Conservation (phyloP, 2,329 filamentous ascomycete genomes). For the Aspergillus sp. region DNA sequence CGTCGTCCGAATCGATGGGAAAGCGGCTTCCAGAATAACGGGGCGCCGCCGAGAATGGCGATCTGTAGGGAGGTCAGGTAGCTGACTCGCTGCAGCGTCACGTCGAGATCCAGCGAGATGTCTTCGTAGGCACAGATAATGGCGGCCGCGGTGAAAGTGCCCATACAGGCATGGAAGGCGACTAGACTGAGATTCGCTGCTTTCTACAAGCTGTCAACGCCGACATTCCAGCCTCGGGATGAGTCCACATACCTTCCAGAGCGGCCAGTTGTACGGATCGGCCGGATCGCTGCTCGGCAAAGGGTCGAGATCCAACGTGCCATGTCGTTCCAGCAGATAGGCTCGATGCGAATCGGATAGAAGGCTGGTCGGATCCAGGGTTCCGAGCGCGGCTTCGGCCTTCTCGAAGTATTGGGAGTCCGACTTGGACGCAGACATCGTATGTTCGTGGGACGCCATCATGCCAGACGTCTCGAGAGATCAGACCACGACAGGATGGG, state of each 20-base stretch:
- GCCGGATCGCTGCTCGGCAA: constrained; percentile 51
- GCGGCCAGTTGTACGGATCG: constrained; percentile 58
- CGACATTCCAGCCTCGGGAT: background rate
- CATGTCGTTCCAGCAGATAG: constrained; percentile 54
- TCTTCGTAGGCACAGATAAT: constrained; percentile 54
- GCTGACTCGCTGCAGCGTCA: constrained; percentile 49
- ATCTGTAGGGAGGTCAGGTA: constrained; percentile 58
- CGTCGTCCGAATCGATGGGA: constrained; percentile 54
- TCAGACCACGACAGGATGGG: background rate
- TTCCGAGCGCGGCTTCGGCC: background rate
- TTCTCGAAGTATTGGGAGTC: background rate
- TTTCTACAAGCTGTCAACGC: constrained; percentile 18
- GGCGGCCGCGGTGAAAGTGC: constrained; percentile 53
- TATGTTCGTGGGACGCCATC: background rate
- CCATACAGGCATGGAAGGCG: constrained; percentile 57
- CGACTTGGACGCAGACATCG: background rate
- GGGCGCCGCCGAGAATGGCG: constrained; percentile 51
- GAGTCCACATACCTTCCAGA: constrained; percentile 44
- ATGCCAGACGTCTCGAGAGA: background rate
- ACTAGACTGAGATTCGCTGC: constrained; percentile 49
- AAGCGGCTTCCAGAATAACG: constrained; percentile 56
- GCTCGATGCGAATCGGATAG: constrained; percentile 30
- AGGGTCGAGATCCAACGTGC: constrained; percentile 55
- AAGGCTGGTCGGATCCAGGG: background rate
- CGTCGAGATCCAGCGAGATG: constrained; percentile 51